Evolutionary conservation across 2,329 filamentous ascomycete species (phyloP).

Genomic region (Penicillium fuscoglaucum): DNA sequence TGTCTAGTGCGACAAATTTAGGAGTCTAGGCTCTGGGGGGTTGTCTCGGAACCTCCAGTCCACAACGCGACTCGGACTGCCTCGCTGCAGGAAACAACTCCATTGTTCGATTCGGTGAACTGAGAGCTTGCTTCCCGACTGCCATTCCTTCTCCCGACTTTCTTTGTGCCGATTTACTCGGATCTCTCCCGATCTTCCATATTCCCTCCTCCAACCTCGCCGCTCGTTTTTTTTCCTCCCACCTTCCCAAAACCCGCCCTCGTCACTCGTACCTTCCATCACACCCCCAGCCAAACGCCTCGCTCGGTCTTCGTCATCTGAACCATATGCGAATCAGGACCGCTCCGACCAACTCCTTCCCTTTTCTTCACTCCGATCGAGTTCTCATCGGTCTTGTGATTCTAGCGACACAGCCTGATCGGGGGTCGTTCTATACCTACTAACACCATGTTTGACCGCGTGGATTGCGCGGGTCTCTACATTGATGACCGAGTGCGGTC

Average conservation of each 20-base stretch:
- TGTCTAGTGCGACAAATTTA: conserved; percentile 2
- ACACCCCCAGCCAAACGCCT: conserved; percentile 4
- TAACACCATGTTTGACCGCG: conserved; percentile 44
- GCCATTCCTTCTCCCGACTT: conserved; percentile 19
- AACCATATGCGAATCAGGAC: conserved; percentile 32
- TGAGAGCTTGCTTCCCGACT: conserved; percentile 18
- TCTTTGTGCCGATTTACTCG: conserved; percentile 11
- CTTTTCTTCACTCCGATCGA: conserved; percentile 14
- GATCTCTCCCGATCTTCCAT: background rate
- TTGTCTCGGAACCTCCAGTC: conserved; percentile 27
- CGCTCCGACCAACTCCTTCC: conserved; percentile 17
- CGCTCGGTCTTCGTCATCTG: conserved; percentile 11
- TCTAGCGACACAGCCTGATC: conserved; percentile 21
- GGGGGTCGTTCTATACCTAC: conserved; percentile 8
- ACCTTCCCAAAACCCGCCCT: conserved; percentile 3
- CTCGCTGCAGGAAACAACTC: conserved; percentile 34
- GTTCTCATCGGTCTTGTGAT: conserved; percentile 13
- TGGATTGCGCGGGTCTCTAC: conserved; percentile 48
- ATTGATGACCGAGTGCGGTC: conserved; percentile 48
- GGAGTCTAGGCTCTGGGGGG: conserved; percentile 8
- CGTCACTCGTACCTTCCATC: conserved; percentile 17
- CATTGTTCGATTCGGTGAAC: conserved; percentile 30
- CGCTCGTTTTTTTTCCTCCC: conserved; percentile 1
- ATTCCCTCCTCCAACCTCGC: background rate
- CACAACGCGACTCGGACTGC: conserved; percentile 26